Evolutionary conservation across 2,329 filamentous ascomycete genomes (phyloP).

Genomic region (Trichophyton mentagrophytes): DNA sequence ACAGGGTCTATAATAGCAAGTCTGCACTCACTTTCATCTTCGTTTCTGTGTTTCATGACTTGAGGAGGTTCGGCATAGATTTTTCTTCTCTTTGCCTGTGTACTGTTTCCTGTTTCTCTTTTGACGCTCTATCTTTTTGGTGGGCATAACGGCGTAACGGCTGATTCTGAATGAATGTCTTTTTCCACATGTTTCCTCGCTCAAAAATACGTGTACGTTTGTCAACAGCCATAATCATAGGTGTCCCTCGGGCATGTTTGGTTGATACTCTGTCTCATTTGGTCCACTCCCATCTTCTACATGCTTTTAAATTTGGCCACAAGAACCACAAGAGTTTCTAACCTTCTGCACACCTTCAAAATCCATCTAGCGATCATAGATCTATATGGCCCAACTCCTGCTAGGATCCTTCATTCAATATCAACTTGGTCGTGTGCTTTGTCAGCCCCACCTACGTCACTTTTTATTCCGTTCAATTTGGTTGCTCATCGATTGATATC

Average conservation of each 20-base stretch:
- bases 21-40: background rate
- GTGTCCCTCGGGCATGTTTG: background rate
- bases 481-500: background rate
- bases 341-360: background rate
- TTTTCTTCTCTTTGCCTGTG: conserved; percentile 1
- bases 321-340: background rate
- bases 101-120: background rate
- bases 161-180: background rate
- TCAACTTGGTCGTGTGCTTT: background rate
- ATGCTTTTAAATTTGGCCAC: background rate
- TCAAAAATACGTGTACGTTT: background rate
- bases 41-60: background rate
- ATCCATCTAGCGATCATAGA: background rate
- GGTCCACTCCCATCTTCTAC: no score
- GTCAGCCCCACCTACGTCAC: background rate
- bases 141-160: conserved; percentile 3
- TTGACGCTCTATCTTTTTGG: background rate
- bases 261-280: background rate
- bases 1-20: conserved; percentile 53
- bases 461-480: background rate
- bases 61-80: background rate
- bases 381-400: background rate
- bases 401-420: background rate
- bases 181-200: background rate
- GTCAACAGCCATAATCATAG: background rate